Conservation (phyloP, 768 basidiomycete genomes). For the Lanmaoa rubissima region DNA sequence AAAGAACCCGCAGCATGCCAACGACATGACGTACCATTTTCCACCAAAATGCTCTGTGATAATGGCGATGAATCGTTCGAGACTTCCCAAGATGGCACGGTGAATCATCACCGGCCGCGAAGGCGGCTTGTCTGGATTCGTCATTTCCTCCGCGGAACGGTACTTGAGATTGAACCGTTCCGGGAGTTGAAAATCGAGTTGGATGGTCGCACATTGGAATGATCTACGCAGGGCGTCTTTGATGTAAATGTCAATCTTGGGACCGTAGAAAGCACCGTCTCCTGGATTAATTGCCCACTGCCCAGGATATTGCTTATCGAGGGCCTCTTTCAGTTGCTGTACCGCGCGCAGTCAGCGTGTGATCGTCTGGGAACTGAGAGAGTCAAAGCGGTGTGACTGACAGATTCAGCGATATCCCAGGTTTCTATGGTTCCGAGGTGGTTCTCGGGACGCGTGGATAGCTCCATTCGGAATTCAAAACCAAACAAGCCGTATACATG, state of each 20-base stretch:
- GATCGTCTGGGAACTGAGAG: not conserved
- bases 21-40: constrained; percentile 68
- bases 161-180: constrained; percentile 95
- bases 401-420: constrained; percentile 87
- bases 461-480: constrained; percentile 89
- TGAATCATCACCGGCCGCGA: constrained; percentile 96
- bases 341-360: constrained; percentile 6
- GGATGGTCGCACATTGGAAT: constrained; percentile 98
- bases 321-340: constrained; percentile 79
- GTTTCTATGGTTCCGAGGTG: constrained; percentile 85
- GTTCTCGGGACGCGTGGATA: constrained; percentile 96
- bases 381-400: constrained; percentile 32
- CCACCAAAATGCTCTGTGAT: constrained; percentile 97
- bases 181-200: constrained; percentile 98
- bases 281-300: constrained; percentile 93
- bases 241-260: constrained; percentile 98
- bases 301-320: constrained; percentile 84
- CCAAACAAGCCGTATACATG: constrained; percentile 93
- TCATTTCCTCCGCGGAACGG: constrained; percentile 63
- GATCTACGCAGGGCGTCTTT: constrained; percentile 88
- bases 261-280: constrained; percentile 99
- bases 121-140: constrained; percentile 51
- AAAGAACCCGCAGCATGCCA: not conserved
- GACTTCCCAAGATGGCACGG: constrained; percentile 89
- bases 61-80: constrained; percentile 96